Evolutionary conservation across 306 rosid species (phyloP).

Genomic region (Senna siamea): DNA sequence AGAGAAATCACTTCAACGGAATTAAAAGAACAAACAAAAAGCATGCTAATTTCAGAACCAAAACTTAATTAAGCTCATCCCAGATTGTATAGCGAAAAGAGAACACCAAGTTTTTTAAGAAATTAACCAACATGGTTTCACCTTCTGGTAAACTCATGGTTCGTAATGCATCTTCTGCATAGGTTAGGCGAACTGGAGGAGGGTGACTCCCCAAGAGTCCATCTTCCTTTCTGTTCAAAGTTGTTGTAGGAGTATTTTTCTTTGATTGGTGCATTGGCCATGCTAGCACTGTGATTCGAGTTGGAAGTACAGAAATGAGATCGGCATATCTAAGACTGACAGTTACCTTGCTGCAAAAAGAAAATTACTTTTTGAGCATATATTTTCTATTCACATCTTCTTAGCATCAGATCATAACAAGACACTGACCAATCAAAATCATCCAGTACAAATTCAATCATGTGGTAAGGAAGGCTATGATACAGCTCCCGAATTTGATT

Average conservation of each 20-base stretch:
- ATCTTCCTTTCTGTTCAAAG: conserved; percentile 55
- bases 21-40: neutral
- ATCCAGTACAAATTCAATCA: conserved; percentile 55
- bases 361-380: conserved; percentile 32
- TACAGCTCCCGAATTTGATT: conserved; percentile 64
- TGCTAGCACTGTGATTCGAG: conserved; percentile 59
- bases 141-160: conserved; percentile 72
- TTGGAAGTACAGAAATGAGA: conserved; percentile 65
- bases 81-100: too few species aligned
- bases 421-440: conserved; percentile 66
- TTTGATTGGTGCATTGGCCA: conserved; percentile 61
- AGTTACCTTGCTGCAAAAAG: conserved; percentile 64
- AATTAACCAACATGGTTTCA: conserved; percentile 17
- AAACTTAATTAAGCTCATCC: neutral
- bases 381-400: neutral
- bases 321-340: conserved; percentile 65
- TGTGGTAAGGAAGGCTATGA: conserved; percentile 67
- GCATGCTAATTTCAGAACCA: neutral
- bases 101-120: too few species aligned
- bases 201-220: conserved; percentile 35
- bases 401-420: neutral
- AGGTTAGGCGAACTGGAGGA: conserved; percentile 53
- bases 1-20: neutral
- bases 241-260: conserved; percentile 37
- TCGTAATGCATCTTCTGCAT: conserved; percentile 71